Evolutionary conservation across 2,329 filamentous ascomycete genomes (phyloP).

Genomic region (Hirsutella rhossiliensis): DNA sequence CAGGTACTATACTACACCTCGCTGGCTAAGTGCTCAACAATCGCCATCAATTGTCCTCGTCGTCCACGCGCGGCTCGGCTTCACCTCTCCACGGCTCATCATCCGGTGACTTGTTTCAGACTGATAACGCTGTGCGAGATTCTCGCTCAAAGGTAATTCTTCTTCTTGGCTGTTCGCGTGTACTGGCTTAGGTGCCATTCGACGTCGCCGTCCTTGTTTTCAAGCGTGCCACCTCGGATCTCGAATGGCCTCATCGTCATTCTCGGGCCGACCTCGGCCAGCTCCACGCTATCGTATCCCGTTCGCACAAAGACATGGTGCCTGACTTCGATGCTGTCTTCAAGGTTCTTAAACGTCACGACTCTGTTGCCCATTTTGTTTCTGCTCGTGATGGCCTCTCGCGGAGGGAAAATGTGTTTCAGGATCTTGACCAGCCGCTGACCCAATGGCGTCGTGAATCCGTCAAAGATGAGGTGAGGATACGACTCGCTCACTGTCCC

Average conservation of each 20-base stretch:
- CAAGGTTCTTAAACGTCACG: slow-evolving; percentile 88
- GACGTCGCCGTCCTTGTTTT: slow-evolving; percentile 89
- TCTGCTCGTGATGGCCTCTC: slow-evolving; percentile 60
- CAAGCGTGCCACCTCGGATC: slow-evolving; percentile 79
- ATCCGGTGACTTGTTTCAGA: no score
- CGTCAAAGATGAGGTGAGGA: slow-evolving; percentile 91
- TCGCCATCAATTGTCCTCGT: no score
- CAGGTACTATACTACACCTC: no score
- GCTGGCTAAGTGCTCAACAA: no score
- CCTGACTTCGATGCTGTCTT: slow-evolving; percentile 85
- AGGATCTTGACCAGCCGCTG: slow-evolving; percentile 77
- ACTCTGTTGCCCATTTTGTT: slow-evolving; percentile 76
- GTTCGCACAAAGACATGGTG: slow-evolving; percentile 81
- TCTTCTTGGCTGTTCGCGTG: slow-evolving; percentile 85
- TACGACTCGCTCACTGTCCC: slow-evolving; percentile 89
- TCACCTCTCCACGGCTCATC: no score
- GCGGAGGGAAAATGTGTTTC: slow-evolving; percentile 87
- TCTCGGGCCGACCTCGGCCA: slow-evolving; percentile 80
- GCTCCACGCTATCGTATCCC: slow-evolving; percentile 75
- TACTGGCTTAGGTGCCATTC: slow-evolving; percentile 97
- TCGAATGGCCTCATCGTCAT: slow-evolving; percentile 98
- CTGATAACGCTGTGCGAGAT: neutral
- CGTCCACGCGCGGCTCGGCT: no score
- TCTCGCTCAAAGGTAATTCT: slow-evolving; percentile 26
- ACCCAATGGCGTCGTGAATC: slow-evolving; percentile 73